phyloP scores from a whole-genome alignment of 1,139 yeast genomes.

The Kluyveromyces sp. region DNA sequence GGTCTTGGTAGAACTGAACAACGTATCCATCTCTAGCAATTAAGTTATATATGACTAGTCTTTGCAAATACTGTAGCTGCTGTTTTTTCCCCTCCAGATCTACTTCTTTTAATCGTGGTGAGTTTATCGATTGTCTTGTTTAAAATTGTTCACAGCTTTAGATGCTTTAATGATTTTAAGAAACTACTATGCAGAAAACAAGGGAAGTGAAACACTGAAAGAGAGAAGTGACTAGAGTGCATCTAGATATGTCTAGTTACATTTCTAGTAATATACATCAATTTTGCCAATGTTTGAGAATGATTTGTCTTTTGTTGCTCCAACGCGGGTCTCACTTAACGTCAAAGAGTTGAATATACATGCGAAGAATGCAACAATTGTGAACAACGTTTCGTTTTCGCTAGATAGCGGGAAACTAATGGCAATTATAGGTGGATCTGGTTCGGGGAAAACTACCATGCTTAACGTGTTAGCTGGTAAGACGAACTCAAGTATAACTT shows the following conservation, averaged over 20 bases:
- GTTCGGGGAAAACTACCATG: constrained; percentile 80
- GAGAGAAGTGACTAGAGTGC: no score
- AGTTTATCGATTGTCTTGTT: no score
- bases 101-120: neutral
- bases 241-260: neutral
- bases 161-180: neutral
- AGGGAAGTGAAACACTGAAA: neutral
- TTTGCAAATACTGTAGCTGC: neutral
- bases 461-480: constrained; percentile 59
- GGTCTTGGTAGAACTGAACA: constrained; percentile 32
- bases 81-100: neutral
- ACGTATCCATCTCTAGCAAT: constrained; percentile 20
- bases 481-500: constrained; percentile 6
- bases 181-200: neutral
- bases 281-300: constrained; percentile 15
- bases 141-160: no score
- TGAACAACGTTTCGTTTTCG: constrained; percentile 20
- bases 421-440: constrained; percentile 39
- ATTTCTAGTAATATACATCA: neutral
- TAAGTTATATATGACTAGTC: neutral
- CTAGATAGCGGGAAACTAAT: constrained; percentile 25
- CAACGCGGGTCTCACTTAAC: constrained; percentile 18
- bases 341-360: constrained; percentile 21
- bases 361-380: constrained; percentile 19
- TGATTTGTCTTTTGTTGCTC: constrained; percentile 17